Evolutionary conservation across 768 basidiomycete genomes (phyloP), one percentile per base, ranked within the genome.

Genomic region (Amanita phalloides): DNA sequence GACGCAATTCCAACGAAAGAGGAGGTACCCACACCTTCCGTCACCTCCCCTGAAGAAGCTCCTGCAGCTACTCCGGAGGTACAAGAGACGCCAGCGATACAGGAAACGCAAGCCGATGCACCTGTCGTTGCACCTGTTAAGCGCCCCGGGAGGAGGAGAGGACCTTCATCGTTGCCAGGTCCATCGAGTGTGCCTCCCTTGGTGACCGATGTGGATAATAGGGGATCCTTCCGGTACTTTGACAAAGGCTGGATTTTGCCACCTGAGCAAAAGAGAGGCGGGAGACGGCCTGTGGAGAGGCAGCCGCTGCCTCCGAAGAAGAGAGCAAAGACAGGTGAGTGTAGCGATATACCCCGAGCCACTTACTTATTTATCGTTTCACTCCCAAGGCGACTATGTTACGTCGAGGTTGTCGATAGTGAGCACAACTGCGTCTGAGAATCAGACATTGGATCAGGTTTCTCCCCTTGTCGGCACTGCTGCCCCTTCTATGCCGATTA

Each of bases 231-330:
- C 71, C 77, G 72, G 61, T 66, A 84, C 67, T 95, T 95, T 67
- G 84, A 96, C 53, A 71, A 73, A 21, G 92, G 92, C 0, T 94
- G 90, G 91, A 89, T 95, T 6, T 67, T 94, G 11, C 87, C 90
- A 21, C 71, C 80, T 2, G 87, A 85, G 32, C 77, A 81, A 48
- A 77, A 79, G 56, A 75, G 91, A 30, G 77, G 81, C 28, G 80
- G 81, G 20, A 69, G 86, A 11, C 63, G 66, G 20, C 61, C 70
- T 11, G 55, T 73, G 8, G 79, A 81, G 23, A 68, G 72, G 36
- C 65, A 63, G n/a, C 58, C 62, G 3, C 55, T 71, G 28, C 76
- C 73, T 32, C 77, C 80, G 17, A 78, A 69, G 65, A 84, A 82
- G 66, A 72, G 70, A 33, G 67, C 67, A 54, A 77, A 76, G 45